A percentile compares a stretch with the other conserved stretches of the same genome.
These are phyloP conservation scores for Metschnikowia koreensis DNA, from an alignment of 805 yeast species.

Conservation along the genomic window DNA sequence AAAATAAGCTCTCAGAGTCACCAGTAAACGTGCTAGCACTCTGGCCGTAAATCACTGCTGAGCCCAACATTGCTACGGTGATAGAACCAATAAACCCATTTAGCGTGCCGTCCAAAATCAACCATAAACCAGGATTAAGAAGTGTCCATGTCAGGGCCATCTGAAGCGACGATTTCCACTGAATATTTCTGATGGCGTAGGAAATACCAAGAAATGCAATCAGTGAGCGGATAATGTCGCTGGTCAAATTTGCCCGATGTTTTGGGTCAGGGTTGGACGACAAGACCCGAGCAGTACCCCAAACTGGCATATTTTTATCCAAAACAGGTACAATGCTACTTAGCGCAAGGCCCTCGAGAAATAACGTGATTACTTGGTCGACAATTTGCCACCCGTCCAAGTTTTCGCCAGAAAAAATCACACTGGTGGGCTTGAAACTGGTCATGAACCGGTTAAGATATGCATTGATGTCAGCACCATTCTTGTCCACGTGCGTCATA, in stretches of 20 bases:
- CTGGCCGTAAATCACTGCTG: constrained; percentile 30
- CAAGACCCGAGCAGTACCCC: constrained; percentile 31
- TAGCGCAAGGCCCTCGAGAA: constrained; percentile 56
- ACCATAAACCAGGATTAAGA: constrained; percentile 66
- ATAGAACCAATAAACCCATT: constrained; percentile 48
- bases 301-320: constrained; percentile 32
- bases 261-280: constrained; percentile 40
- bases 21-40: constrained; percentile 22
- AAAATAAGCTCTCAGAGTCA: constrained; percentile 30
- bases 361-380: constrained; percentile 25
- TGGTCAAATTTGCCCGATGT: constrained; percentile 29
- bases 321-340: constrained; percentile 52
- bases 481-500: constrained; percentile 45
- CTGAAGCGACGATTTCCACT: constrained; percentile 67
- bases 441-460: constrained; percentile 26
- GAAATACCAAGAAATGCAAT: constrained; percentile 70
- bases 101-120: constrained; percentile 57
- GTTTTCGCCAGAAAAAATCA: neutral
- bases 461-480: constrained; percentile 43
- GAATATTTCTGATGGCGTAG: constrained; percentile 65
- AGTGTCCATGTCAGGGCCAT: constrained; percentile 62
- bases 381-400: constrained; percentile 4
- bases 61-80: constrained; percentile 30
- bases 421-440: constrained; percentile 22
- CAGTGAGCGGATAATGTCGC: constrained; percentile 41